Base-by-base conservation (phyloP, 768 basidiomycete genomes). In the Tubosaeta sp. region DNA sequence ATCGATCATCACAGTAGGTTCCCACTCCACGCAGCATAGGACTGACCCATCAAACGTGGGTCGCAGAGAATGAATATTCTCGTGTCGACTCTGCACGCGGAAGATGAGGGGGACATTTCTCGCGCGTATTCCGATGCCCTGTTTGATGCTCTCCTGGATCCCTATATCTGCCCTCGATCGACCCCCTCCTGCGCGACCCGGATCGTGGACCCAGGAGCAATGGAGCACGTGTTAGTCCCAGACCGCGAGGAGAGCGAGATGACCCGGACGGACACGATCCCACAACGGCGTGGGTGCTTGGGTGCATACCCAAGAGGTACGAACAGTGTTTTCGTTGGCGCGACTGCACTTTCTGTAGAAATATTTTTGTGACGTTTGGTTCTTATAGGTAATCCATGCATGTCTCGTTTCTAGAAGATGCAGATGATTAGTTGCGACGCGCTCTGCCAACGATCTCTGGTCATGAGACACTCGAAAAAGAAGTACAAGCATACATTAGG, bases 41-140 rank as follows among this genome's bases (percentile, higher is more conserved):
- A 1, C 25, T 32, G 39, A 45, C 35, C 1, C n/a, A 29, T 19
- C 43, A 39, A 59, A 46, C 16, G 19, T 46, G 21, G 31, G 19
- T 32, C 25, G 32, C 60, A 90, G 88, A 73, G 76, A 51, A 78
- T 90, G 57, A 79, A 81, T 56, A 78, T 80, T 0, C 82, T 85
- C 9, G 76, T 88, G 7, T 71, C 92, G 32, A 76, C 93, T 55
- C 82, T 78, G 0, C 91, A 94, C 64, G 82, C 90, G 7, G 73
- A 78, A 53, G 75, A 91, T 63, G 91, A 94, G 67, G 73, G 70
- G 57, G 84, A 88, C 21, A 90, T 93, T 42, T 83, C 84, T 0
- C 74, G 80, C 56, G 71, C 76, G 1, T 90, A 94, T 63, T 84
- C 90, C 0, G 72, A 75, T 13, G 68, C 73, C 0, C 77, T 94